Evolutionary conservation across 805 yeast genomes (phyloP).

Genomic region (Yamadazyma laniorum): DNA sequence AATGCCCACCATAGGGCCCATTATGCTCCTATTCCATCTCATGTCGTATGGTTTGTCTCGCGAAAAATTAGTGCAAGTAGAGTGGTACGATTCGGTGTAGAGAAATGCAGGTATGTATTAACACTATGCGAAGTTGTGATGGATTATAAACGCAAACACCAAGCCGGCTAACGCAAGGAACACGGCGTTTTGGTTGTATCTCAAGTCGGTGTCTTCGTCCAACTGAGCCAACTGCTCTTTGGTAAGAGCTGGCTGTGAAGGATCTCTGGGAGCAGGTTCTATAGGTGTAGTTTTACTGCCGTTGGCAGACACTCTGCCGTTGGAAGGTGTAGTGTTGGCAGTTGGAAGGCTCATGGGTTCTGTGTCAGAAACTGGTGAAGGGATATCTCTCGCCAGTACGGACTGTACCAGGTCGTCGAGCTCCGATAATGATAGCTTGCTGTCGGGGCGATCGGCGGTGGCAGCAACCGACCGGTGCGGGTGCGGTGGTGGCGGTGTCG

Average conservation of each 20-base stretch:
- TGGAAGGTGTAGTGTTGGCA: no score
- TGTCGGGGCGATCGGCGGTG: not conserved
- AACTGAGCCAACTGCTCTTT: not conserved
- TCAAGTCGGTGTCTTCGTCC: slow-evolving; percentile 8
- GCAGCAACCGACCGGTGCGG: not conserved
- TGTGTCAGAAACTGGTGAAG: not conserved
- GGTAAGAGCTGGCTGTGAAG: not conserved
- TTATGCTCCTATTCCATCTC: no score
- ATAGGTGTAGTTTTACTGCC: not conserved
- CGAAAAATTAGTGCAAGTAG: no score
- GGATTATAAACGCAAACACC: slow-evolving; percentile 6
- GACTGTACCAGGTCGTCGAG: not conserved
- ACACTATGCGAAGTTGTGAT: slow-evolving; percentile 1
- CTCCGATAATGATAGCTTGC: not conserved
- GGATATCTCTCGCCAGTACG: not conserved
- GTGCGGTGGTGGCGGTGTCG: no score
- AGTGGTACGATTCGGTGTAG: no score
- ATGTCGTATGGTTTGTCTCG: no score
- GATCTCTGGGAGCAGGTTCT: not conserved
- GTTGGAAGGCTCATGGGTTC: no score
- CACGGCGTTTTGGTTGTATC: slow-evolving; percentile 6
- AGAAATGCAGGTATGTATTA: no score
- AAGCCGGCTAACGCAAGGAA: slow-evolving; percentile 5
- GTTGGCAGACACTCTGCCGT: not conserved
- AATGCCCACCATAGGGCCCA: not conserved